Percentiles rank a stretch among this genome's conserved stretches.
Conservation (phyloP, 192 early-diverging fungal species). For the Geosiphon pyriformis region DNA sequence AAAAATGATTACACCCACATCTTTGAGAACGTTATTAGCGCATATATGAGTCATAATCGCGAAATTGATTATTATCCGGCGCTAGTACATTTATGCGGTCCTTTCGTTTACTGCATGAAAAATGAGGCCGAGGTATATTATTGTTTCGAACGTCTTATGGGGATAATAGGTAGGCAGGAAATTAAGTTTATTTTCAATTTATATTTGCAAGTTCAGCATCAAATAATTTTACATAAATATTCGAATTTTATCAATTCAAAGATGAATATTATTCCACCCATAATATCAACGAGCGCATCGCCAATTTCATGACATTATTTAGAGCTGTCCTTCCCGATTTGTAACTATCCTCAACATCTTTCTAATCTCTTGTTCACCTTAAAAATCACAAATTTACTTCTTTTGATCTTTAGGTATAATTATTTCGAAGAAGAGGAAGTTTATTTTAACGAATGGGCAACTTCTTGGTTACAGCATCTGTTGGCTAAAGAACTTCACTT, state of each 20-base stretch:
- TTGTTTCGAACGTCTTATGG: conserved; percentile 75
- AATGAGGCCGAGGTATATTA: conserved; percentile 75
- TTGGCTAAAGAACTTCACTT: conserved; percentile 80
- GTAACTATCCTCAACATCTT: conserved; percentile 37
- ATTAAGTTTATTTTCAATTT: conserved; percentile 1
- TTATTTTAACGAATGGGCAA: conserved; percentile 79
- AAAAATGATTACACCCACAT: conserved; percentile 43
- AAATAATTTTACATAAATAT: background rate
- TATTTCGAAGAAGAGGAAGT: conserved; percentile 96
- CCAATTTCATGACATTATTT: conserved; percentile 83
- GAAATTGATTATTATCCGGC: conserved; percentile 70
- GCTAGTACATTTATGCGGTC: conserved; percentile 72
- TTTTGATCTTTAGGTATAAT: conserved; percentile 55
- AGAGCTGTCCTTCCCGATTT: conserved; percentile 79
- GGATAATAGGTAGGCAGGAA: conserved; percentile 49
- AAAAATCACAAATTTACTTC: too few species aligned
- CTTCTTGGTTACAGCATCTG: conserved; percentile 78
- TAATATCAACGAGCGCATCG: conserved; percentile 70
- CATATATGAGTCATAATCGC: conserved; percentile 76
- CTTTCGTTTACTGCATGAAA: conserved; percentile 71
- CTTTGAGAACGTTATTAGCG: conserved; percentile 84
- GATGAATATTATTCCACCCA: conserved; percentile 62
- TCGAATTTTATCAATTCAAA: conserved; percentile 25
- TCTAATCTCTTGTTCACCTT: too few species aligned
- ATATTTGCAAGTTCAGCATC: background rate